phyloP scores from a whole-genome alignment of 768 basidiomycete species.

The Hydnomerulius pinastri region DNA sequence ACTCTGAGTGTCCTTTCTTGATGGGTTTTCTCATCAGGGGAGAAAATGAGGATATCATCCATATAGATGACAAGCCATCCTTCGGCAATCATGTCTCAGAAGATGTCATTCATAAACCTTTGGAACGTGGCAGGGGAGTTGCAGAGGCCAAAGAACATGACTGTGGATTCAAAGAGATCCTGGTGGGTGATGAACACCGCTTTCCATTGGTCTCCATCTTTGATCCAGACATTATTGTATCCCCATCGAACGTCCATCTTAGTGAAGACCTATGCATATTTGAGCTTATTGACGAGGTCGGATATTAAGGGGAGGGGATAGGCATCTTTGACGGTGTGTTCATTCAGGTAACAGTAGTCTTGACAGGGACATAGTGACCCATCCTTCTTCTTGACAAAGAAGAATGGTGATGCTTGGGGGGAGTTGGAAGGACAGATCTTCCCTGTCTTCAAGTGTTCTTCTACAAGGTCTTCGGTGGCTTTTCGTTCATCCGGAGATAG shows the following conservation, averaged over 20 bases:
- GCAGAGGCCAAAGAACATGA: constrained; percentile 22
- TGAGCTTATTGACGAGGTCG: constrained; percentile 12
- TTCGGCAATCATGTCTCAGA: too few relatives aligned
- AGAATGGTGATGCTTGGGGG: too few relatives aligned
- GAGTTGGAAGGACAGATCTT: constrained; percentile 13
- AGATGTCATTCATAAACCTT: too few relatives aligned
- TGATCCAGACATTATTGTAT: too few relatives aligned
- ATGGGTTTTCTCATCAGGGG: constrained; percentile 13
- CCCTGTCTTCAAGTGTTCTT: constrained; percentile 9
- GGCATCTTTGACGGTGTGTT: too few relatives aligned
- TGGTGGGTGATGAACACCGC: too few relatives aligned
- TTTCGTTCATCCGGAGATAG: neutral
- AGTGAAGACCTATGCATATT: constrained; percentile 17
- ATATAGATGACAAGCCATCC: constrained; percentile 28
- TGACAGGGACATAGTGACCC: too few relatives aligned
- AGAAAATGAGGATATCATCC: constrained; percentile 28
- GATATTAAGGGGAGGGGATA: too few relatives aligned
- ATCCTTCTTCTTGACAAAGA: too few relatives aligned
- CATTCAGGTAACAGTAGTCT: too few relatives aligned
- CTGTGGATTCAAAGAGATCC: constrained; percentile 11
- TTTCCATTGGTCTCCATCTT: too few relatives aligned
- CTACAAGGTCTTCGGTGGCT: constrained; percentile 5
- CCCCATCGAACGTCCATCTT: constrained; percentile 27
- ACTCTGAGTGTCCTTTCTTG: constrained; percentile 16
- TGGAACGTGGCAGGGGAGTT: constrained; percentile 24